Percentiles rank a stretch among this genome's conserved stretches.
These are phyloP conservation scores for Naganishia onofrii DNA, from an alignment of 768 basidiomycete species.

Conservation along the genomic window DNA sequence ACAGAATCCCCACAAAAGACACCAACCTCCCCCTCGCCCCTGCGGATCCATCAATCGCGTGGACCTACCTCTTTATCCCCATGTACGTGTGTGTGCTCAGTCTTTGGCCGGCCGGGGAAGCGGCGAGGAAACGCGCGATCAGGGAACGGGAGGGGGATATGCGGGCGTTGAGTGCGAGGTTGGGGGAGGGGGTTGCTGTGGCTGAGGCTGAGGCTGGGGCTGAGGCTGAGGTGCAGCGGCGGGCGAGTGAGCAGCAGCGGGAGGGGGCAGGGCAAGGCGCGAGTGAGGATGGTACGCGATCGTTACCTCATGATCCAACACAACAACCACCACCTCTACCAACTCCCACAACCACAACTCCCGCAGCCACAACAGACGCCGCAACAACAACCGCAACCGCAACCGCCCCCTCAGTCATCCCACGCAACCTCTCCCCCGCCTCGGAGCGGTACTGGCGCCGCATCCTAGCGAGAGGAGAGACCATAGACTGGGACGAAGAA, in stretches of 20 bases:
- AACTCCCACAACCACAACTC: neutral
- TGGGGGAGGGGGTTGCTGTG: constrained; percentile 3
- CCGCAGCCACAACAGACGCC: neutral
- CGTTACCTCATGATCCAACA: neutral
- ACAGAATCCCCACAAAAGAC: constrained; percentile 7
- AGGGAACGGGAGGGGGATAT: constrained; percentile 26
- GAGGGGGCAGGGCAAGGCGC: too few species aligned
- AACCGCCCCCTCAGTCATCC: too few species aligned
- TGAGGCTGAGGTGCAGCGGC: neutral
- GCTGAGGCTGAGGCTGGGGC: constrained; percentile 6
- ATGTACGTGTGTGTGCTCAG: constrained; percentile 2
- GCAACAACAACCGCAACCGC: too few species aligned
- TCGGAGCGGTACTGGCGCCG: constrained; percentile 22
- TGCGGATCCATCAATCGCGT: neutral
- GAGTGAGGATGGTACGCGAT: too few species aligned
- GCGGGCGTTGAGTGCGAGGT: constrained; percentile 21
- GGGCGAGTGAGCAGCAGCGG: too few species aligned
- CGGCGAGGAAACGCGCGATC: constrained; percentile 11
- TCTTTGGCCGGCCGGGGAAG: constrained; percentile 12
- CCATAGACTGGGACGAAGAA: constrained; percentile 30
- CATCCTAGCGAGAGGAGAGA: constrained; percentile 12
- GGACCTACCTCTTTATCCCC: constrained; percentile 21
- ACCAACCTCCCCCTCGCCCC: constrained; percentile 11
- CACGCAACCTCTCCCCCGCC: neutral
- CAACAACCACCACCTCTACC: neutral